These are phyloP conservation scores for Penicillium bovifimosum DNA, from an alignment of 495 filamentous ascomycete species.

Conservation along the genomic window DNA sequence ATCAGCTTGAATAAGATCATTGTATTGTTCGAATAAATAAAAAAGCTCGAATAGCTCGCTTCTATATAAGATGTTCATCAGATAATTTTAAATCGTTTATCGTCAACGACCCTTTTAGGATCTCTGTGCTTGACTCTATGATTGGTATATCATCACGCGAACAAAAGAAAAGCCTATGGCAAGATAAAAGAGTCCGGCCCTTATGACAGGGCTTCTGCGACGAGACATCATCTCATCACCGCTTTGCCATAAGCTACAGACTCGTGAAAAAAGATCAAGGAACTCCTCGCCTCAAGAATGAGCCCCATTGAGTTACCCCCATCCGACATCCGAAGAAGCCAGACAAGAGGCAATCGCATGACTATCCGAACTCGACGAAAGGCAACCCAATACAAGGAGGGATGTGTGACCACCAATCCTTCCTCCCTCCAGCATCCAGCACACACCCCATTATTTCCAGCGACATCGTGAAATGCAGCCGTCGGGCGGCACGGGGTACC, in stretches of 20 bases:
- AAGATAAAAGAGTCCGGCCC: constrained; percentile 50
- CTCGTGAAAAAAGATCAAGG: constrained; percentile 42
- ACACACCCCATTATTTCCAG: constrained; percentile 43
- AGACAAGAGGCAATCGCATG: constrained; percentile 83
- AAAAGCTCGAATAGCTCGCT: neutral
- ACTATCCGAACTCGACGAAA: constrained; percentile 94
- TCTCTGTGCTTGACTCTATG: constrained; percentile 99
- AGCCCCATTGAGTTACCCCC: constrained; percentile 99
- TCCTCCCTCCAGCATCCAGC: constrained; percentile 36
- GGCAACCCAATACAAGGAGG: constrained; percentile 42
- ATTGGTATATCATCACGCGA: constrained; percentile 89
- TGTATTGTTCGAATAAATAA: neutral
- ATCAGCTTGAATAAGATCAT: neutral
- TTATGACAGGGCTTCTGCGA: constrained; percentile 60
- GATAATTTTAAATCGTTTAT: constrained; percentile 81
- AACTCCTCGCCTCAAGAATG: constrained; percentile 99
- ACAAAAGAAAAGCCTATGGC: constrained; percentile 41
- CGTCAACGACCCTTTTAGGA: constrained; percentile 56
- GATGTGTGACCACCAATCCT: constrained; percentile 15
- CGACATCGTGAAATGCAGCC: constrained; percentile 21
- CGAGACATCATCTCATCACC: constrained; percentile 27
- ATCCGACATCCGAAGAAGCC: constrained; percentile 19
- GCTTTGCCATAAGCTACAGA: constrained; percentile 67
- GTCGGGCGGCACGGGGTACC: constrained; percentile 31
- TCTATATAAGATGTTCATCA: constrained; percentile 61